Evolutionary conservation across 2,329 filamentous ascomycete species (phyloP).

Genomic region (Phyllosticta ampelicida): DNA sequence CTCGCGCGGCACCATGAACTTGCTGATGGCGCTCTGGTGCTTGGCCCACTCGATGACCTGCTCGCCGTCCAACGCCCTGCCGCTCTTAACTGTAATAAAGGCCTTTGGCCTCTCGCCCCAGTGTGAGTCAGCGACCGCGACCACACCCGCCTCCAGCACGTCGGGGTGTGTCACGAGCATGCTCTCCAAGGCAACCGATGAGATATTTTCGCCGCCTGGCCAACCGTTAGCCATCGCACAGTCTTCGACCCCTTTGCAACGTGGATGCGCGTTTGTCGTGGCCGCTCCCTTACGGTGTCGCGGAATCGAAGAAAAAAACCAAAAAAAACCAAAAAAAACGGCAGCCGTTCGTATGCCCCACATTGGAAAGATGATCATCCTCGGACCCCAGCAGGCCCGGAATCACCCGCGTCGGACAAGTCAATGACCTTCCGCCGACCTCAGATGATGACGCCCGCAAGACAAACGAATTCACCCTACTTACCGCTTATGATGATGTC

Average conservation of each 20-base stretch:
- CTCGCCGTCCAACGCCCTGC: slow-evolving; percentile 47
- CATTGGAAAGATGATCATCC: not conserved
- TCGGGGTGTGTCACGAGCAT: slow-evolving; percentile 83
- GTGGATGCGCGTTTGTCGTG: not conserved
- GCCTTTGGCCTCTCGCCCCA: slow-evolving; percentile 98
- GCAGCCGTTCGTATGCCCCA: not conserved
- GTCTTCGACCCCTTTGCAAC: not conserved
- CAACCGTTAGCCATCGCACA: not conserved
- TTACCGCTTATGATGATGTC: slow-evolving; percentile 94
- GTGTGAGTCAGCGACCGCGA: slow-evolving; percentile 74
- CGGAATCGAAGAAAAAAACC: not conserved
- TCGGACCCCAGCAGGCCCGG: not conserved
- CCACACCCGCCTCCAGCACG: slow-evolving; percentile 83
- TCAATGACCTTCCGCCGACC: not conserved
- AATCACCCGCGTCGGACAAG: not conserved
- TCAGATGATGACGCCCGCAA: not conserved
- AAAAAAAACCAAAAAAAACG: not conserved
- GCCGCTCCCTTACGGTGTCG: no score
- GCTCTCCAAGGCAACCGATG: slow-evolving; percentile 79
- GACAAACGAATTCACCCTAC: slow-evolving; percentile 16
- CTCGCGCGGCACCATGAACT: slow-evolving; percentile 73
- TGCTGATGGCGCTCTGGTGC: slow-evolving; percentile 66
- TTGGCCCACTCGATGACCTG: slow-evolving; percentile 83
- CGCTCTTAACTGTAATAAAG: slow-evolving; percentile 69
- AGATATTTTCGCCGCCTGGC: slow-evolving; percentile 89